These are phyloP conservation scores for Moelleriella libera DNA, from an alignment of 2,329 filamentous ascomycete genomes.

Conservation along the genomic window DNA sequence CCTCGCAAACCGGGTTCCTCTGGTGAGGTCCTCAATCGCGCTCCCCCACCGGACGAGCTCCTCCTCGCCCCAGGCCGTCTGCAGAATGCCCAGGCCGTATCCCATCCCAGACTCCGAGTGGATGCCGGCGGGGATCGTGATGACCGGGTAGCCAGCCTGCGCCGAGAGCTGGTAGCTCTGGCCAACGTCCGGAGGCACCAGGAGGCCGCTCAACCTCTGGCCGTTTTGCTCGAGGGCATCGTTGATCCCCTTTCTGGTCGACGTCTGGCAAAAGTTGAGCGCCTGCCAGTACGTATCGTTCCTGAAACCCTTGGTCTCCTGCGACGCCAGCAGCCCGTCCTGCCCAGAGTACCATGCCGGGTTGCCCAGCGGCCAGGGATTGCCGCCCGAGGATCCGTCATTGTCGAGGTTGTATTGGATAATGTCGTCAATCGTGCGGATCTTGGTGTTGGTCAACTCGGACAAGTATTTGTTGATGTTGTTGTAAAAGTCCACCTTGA, in stretches of 20 bases:
- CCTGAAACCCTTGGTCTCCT: constrained; percentile 43
- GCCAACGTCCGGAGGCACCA: constrained; percentile 55
- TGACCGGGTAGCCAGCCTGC: constrained; percentile 61
- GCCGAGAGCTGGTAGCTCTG: constrained; percentile 58
- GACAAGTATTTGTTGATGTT: constrained; percentile 47
- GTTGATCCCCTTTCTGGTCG: constrained; percentile 54
- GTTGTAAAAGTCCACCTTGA: constrained; percentile 58
- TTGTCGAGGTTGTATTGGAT: constrained; percentile 50
- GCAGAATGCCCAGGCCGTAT: constrained; percentile 42
- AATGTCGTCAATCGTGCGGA: constrained; percentile 49
- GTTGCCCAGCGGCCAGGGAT: constrained; percentile 34
- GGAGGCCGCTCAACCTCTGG: constrained; percentile 41
- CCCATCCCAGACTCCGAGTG: constrained; percentile 42
- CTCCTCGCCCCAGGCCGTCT: constrained; percentile 47
- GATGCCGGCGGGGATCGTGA: constrained; percentile 52
- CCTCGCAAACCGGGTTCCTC: constrained; percentile 29
- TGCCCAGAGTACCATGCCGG: constrained; percentile 59
- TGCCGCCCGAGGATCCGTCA: constrained; percentile 51
- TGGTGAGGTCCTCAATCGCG: constrained; percentile 44
- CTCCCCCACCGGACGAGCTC: constrained; percentile 45
- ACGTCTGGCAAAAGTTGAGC: constrained; percentile 43
- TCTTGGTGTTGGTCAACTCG: constrained; percentile 45
- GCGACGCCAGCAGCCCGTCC: constrained; percentile 52
- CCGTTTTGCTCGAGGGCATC: constrained; percentile 40
- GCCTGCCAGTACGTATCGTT: constrained; percentile 56